Evolutionary conservation across 2,329 filamentous ascomycete genomes (phyloP), one percentile per base, ranked within the genome.

Genomic region (Talaromyces sp.): DNA sequence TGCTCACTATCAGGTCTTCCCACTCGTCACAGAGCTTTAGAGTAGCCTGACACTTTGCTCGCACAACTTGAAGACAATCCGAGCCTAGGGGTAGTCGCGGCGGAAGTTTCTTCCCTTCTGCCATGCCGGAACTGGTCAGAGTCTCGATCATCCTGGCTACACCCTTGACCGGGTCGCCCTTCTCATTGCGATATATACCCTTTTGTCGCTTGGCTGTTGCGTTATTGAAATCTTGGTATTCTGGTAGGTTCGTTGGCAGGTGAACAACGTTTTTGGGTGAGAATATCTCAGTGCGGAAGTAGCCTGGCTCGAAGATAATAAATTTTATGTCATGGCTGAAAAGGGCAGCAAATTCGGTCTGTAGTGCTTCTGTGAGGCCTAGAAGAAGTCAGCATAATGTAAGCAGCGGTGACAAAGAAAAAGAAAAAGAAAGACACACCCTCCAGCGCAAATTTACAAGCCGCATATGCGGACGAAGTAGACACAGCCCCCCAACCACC

Each of bases 211-310:
- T 14, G 7, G 21, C 46, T 43, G 48, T 26, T 64, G 38, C n/a
- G 57, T 56, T 21, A 74, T 63, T 5, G 74, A 74, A 3, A 71
- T 65, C 3, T 68, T 55, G 6, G 73, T 75, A 6, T 71, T 76
- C 11, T 71, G 63, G 64, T 83, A 83, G 31, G 77, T 41, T 43
- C 26, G 53, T 32, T 12, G 58, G 53, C 12, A 32, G 32, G 10
- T 56, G 9, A n/a, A 60, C 17, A 29, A 50, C 5, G 17, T 31
- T 65, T 56, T 17, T 55, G 52, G 11, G 48, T 52, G 59, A 48
- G 35, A 65, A 62, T 50, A 70, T 68, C 9, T 66, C 66, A 21
- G 69, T 70, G 21, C 68, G 65, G 59, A 72, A 67, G 21, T 50
- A 57, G 0, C 69, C 69, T 2, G 69, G 69, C 29, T 71, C 70